Base-by-base conservation (phyloP, 345 rosid species). In the Schrenkiella parvula region DNA sequence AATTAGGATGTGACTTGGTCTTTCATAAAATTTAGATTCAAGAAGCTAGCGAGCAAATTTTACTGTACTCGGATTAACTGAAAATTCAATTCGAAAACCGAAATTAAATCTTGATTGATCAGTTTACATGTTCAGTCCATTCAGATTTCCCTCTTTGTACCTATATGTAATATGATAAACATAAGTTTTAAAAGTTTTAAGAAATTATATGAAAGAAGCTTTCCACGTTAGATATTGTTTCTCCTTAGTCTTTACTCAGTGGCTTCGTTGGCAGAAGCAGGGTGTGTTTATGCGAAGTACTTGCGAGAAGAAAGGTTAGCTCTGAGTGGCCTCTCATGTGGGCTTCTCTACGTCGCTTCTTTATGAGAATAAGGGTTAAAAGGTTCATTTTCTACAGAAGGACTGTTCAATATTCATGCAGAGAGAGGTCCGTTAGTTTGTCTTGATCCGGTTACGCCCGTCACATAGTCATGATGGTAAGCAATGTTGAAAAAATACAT, bases 1-100 rank as follows among this genome's bases (percentile, higher is more conserved):
- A 73, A 65, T 37, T 65, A 65, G 50, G 18, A 44, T 31, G 66
- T 44, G 77, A 64, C 71, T 26, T 55, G 58, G 71, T 64, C 65
- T 55, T 34, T n/a, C 22, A 52, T 26, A 29, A 71, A 41, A 23
- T 13, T 9, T 19, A 58, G 43, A 69, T 68, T 42, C 54, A 55
- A 43, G 54, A 42, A 67, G 59, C 37, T 66, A 22, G 26, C 52
- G 35, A n/a, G 17, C 17, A 42, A 8, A 64, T 50, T 48, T 46
- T 13, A 9, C 34, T 2, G 32, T 31, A 12, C 3, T 41, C 15
- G 5, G 22, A 26, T 42, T 15, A 64, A 43, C 10, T 13, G 28
- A 19, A 38, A 19, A 4, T 19, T 42, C 48, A 34, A 48, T 8
- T 34, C 15, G 1, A 7, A 19, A 46, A 17, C 11, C n/a, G 6